Percentiles rank a stretch among this genome's conserved stretches.
Evolutionary conservation across 225 moss, liverwort and hornwort genomes (phyloP).

Genomic region (Sphagnum contortum): DNA sequence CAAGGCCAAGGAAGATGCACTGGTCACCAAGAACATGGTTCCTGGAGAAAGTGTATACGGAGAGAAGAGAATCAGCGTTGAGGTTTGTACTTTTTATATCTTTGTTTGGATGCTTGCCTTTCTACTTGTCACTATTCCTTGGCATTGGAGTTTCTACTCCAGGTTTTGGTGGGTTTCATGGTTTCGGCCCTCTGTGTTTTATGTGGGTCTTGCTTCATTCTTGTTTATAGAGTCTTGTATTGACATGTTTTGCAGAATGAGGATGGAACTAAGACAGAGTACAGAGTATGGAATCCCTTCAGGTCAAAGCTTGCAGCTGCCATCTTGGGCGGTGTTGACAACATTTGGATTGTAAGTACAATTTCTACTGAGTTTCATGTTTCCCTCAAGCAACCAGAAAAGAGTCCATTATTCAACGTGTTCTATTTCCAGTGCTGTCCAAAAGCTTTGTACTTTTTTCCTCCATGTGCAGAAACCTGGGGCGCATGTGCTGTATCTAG

Average conservation of each 20-base stretch:
- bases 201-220: too few relatives aligned
- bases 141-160: too few relatives aligned
- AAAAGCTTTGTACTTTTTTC: too few relatives aligned
- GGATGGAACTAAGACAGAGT: constrained; percentile 72
- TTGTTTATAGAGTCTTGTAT: too few relatives aligned
- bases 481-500: constrained; percentile 73
- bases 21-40: constrained; percentile 83
- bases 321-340: constrained; percentile 84
- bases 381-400: not conserved
- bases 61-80: constrained; percentile 83
- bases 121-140: too few relatives aligned
- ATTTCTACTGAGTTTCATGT: not conserved
- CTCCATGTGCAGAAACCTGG: constrained; percentile 58
- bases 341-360: constrained; percentile 75
- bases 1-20: constrained; percentile 86
- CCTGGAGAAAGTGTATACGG: constrained; percentile 87
- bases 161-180: too few relatives aligned
- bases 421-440: too few relatives aligned
- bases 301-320: constrained; percentile 95
- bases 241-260: constrained; percentile 22
- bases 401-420: too few relatives aligned
- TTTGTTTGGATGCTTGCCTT: too few relatives aligned
- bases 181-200: too few relatives aligned
- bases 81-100: constrained; percentile 7
- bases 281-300: constrained; percentile 95